These are phyloP conservation scores for Mikania micrantha DNA, from an alignment of 129 eudicot species.

Conservation along the genomic window DNA sequence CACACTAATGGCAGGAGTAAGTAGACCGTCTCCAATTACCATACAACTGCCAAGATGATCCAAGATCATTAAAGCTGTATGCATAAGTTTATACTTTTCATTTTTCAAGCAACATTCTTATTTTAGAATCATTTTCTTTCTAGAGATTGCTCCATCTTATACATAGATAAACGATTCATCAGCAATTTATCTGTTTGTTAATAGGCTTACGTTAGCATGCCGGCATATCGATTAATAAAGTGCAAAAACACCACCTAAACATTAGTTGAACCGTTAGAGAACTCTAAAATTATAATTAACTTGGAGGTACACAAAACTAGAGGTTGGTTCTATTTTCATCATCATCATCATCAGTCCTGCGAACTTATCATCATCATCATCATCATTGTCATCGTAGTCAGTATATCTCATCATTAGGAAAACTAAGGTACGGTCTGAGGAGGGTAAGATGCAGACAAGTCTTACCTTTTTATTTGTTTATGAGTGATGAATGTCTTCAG, in stretches of 20 bases:
- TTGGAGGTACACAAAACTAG: neutral
- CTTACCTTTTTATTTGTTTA: constrained; percentile 73
- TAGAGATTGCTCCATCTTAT: constrained; percentile 59
- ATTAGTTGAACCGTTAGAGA: neutral
- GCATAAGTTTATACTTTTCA: constrained; percentile 66
- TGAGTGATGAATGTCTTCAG: constrained; percentile 70
- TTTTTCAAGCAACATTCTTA: constrained; percentile 60
- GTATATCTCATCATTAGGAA: no score
- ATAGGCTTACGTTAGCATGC: constrained; percentile 73
- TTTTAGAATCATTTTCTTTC: constrained; percentile 40
- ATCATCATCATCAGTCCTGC: constrained; percentile 74
- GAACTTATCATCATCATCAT: no score
- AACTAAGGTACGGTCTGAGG: no score
- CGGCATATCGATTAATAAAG: constrained; percentile 71
- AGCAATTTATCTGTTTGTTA: constrained; percentile 64
- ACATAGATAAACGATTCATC: constrained; percentile 69
- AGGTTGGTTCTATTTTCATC: constrained; percentile 49
- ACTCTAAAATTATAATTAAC: neutral
- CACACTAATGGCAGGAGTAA: constrained; percentile 80
- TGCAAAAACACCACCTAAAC: constrained; percentile 74
- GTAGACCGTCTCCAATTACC: constrained; percentile 84
- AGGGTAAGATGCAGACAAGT: no score
- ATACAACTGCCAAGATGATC: constrained; percentile 82
- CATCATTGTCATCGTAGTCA: no score
- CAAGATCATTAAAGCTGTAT: constrained; percentile 62